Evolutionary conservation across 495 filamentous ascomycete species (phyloP), one percentile per base, ranked within the genome.

Genomic region (Podospora appendiculata): DNA sequence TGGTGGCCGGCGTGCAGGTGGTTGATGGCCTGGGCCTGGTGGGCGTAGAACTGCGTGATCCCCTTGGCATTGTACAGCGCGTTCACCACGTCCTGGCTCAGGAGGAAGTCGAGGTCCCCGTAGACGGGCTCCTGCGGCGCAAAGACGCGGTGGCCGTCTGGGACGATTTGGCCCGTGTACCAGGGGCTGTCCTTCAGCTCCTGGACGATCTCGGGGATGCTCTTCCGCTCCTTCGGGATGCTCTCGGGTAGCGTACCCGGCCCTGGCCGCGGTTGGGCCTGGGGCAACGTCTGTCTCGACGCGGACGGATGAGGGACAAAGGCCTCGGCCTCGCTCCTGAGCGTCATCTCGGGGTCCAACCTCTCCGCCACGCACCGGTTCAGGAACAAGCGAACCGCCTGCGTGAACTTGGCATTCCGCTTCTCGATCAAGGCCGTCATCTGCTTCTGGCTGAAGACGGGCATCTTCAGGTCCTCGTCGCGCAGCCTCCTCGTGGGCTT

Each of bases 11-110:
- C 82, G 54, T 95, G 80, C 32, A 99, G 71, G 55, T 85, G 79
- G 65, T 97, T 99, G 62, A 97, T 95, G 1, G 93, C 93, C 68
- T 96, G 89, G 1, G 89, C 84, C 70, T 99, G 93, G 64, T 99
- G 93, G 6, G 90, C 79, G 61, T 95, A 99, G n/a, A 97, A 77
- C 50, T 81, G 82, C 0, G 85, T 87, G 46, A 99, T 96, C 13
- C 83, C 80, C 58, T 82, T 83, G 2, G 88, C 86, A 57, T 96
- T 96, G 72, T 92, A 98, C 5, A 98, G 66, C 3, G 93, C 91
- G 67, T 98, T 96, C 17, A 97, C 92, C 46, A 98, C 71, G 58
- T 86, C 80, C 63, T 98, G 93, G 17, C 89, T 93, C 2, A 98
- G 74, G 42, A 85, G 74, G 71, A 98, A 97, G 11, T 86, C 77